phyloP scores from a whole-genome alignment of 2,329 filamentous ascomycete species.

The Ampelomyces quisqualis region DNA sequence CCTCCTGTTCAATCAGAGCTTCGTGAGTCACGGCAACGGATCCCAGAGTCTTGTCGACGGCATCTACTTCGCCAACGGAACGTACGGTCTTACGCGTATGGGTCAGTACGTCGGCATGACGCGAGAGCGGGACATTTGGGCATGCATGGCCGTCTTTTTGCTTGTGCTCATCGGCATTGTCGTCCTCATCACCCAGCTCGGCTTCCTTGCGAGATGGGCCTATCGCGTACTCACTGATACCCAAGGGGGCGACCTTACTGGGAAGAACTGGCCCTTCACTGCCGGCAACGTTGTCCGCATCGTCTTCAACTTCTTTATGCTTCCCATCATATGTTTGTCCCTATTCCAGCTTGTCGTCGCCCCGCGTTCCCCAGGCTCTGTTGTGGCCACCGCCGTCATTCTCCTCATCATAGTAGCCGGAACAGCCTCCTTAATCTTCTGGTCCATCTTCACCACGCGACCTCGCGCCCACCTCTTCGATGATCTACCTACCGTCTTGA shows the following conservation, averaged over 20 bases:
- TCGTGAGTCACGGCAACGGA: constrained; percentile 68
- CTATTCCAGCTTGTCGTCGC: constrained; percentile 88
- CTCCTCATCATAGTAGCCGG: constrained; percentile 71
- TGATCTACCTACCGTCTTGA: constrained; percentile 82
- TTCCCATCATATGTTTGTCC: constrained; percentile 83
- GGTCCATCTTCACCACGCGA: constrained; percentile 75
- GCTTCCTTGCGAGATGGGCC: constrained; percentile 75
- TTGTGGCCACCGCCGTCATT: constrained; percentile 72
- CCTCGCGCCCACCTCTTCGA: constrained; percentile 89
- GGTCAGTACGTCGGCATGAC: constrained; percentile 82
- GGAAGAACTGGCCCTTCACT: constrained; percentile 86
- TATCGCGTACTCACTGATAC: constrained; percentile 70
- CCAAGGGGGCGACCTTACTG: constrained; percentile 80
- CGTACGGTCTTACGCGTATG: constrained; percentile 76
- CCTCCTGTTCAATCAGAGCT: constrained; percentile 90
- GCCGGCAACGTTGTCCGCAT: constrained; percentile 65
- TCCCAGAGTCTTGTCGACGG: constrained; percentile 74
- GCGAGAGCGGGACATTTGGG: constrained; percentile 79
- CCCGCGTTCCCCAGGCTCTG: constrained; percentile 64
- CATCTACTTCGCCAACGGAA: constrained; percentile 77
- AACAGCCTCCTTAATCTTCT: constrained; percentile 76
- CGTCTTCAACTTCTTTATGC: constrained; percentile 87
- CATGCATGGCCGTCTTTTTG: constrained; percentile 90
- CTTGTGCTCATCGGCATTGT: constrained; percentile 71
- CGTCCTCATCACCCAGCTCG: constrained; percentile 70